Evolutionary conservation across 2,329 filamentous ascomycete species (phyloP).

Genomic region (Epichloe scottii): DNA sequence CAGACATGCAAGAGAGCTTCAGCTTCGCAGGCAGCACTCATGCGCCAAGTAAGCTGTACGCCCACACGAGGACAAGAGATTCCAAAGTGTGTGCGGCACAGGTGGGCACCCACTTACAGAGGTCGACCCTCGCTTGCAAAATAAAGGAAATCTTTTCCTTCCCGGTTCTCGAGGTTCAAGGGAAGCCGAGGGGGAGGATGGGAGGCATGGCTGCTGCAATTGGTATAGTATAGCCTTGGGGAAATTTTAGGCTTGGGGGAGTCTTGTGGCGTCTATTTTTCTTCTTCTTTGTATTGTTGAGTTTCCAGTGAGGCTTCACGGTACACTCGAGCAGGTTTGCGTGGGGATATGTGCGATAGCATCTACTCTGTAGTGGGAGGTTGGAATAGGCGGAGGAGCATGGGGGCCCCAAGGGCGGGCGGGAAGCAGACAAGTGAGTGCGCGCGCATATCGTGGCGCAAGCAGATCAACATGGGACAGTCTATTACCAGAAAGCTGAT

Average conservation of each 20-base stretch:
- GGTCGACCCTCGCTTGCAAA: neutral
- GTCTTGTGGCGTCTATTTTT: neutral
- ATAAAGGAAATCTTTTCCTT: neutral
- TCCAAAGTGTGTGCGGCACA: neutral
- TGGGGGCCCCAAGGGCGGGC: neutral
- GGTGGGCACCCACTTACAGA: neutral
- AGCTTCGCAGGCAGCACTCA: neutral
- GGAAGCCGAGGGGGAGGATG: neutral
- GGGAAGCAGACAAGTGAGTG: neutral
- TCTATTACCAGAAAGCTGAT: neutral
- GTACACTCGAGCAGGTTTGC: neutral
- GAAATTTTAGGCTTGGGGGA: neutral
- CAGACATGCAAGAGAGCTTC: neutral
- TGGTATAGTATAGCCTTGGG: neutral
- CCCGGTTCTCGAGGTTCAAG: neutral
- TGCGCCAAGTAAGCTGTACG: neutral
- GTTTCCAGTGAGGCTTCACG: neutral
- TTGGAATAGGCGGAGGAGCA: neutral
- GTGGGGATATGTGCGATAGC: neutral
- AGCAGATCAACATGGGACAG: neutral
- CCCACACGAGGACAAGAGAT: neutral
- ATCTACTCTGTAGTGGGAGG: neutral
- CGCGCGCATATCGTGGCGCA: conserved; percentile 1
- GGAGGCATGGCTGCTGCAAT: neutral
- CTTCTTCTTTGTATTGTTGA: neutral